A percentile compares a stretch with the other conserved stretches of the same genome.
These are phyloP conservation scores for Porogramme epimiltina DNA, from an alignment of 1,284 basidiomycete species.

Conservation along the genomic window DNA sequence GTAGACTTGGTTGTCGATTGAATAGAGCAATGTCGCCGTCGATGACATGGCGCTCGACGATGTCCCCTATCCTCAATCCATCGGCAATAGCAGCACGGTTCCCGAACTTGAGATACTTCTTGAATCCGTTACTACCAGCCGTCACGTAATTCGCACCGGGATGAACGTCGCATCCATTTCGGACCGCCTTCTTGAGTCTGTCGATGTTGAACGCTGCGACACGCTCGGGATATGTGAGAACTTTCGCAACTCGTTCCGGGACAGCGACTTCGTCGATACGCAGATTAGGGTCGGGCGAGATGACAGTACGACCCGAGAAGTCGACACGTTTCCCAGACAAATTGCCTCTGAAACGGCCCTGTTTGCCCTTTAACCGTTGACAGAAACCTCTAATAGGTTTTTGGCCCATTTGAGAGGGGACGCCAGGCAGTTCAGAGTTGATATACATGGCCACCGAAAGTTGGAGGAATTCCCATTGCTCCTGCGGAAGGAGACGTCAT, in stretches of 20 bases:
- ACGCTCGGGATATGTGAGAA: conserved; percentile 95
- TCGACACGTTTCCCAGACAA: conserved; percentile 99
- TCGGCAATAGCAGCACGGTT: conserved; percentile 79
- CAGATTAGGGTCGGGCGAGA: conserved; percentile 97
- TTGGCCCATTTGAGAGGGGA: conserved; percentile 81
- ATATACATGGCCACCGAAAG: conserved; percentile 97
- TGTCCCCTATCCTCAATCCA: conserved; percentile 80
- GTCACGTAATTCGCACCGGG: conserved; percentile 97
- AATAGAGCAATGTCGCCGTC: conserved; percentile 98
- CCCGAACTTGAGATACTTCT: conserved; percentile 86
- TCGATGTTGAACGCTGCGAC: conserved; percentile 94
- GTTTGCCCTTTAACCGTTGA: conserved; percentile 97
- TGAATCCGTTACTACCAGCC: conserved; percentile 74
- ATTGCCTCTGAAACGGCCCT: conserved; percentile 98
- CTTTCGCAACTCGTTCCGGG: conserved; percentile 94
- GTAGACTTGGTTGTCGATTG: conserved; percentile 98
- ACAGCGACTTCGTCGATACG: conserved; percentile 98
- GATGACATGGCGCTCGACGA: conserved; percentile 92
- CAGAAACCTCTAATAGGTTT: conserved; percentile 97
- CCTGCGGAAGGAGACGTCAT: conserved; percentile 48
- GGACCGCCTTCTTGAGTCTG: conserved; percentile 73
- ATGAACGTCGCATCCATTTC: conserved; percentile 91
- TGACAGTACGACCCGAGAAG: conserved; percentile 98
- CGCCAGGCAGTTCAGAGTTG: conserved; percentile 96
- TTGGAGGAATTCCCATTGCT: conserved; percentile 98